Evolutionary conservation across 1,284 basidiomycete genomes (phyloP), one percentile per base, ranked within the genome.

Genomic region (Coriolopsis trogii): DNA sequence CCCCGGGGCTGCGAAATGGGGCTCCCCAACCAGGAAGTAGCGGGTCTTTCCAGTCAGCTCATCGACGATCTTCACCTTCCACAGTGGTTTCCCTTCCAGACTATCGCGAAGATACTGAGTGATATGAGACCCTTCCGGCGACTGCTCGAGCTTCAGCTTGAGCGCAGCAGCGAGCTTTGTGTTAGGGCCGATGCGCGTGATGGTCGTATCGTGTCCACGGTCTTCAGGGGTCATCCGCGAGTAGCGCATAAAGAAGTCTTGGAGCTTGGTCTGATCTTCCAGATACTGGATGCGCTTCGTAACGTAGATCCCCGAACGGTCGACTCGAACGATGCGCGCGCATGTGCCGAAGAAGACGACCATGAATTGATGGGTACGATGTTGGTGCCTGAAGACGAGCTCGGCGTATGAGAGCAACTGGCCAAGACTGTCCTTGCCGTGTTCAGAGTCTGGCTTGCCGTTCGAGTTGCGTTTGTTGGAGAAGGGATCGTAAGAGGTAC

Each of bases 131-230:
- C 20, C n/a, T 34, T 13, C 4, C 33, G n/a, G n/a, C 33, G 20
- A 16, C 8, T n/a, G n/a, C 33, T 5, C 20, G n/a, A 3, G 5
- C 31, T 15, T 18, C 33, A 34, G 4, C n/a, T 8, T n/a, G 6
- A 7, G n/a, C 33, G 33, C 33, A 12, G 15, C 7, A 3, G 34
- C 21, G n/a, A 5, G 16, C 9, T n/a, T 38, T n/a, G n/a, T n/a
- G n/a, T n/a, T n/a, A n/a, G n/a, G n/a, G 6, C 26, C n/a, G 29
- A 54, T 41, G 12, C 39, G 48, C 8, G 40, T 36, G 28, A 23
- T 47, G 9, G 50, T 53, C 1, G 53, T 41, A 37, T 62, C 60
- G 41, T 46, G 45, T 1, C 60, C 60, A 5, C 53, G 58, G 24
- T 6, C 5, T 18, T 34, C 33, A 18, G n/a, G 9, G 13, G 2